A percentile compares a stretch with the other conserved stretches of the same genome.
Conservation (phyloP, 1,284 basidiomycete genomes). For the Omphalotus olearius region DNA sequence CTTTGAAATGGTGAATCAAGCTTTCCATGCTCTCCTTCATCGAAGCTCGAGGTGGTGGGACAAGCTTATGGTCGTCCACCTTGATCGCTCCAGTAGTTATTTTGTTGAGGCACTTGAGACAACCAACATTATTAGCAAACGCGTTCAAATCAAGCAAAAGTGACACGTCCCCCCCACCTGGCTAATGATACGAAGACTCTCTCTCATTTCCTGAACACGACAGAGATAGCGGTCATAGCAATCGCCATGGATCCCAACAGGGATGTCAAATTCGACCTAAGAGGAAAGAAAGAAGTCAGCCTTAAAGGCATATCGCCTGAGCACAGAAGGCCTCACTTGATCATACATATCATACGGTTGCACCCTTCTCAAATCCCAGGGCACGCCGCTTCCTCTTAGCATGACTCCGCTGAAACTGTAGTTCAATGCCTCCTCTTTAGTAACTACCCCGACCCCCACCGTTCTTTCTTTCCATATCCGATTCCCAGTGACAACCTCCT, state of each 20-base stretch:
- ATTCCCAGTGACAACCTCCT: slow-evolving; percentile 97
- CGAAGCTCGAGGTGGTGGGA: slow-evolving; percentile 92
- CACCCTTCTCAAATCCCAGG: slow-evolving; percentile 94
- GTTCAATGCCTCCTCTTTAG: slow-evolving; percentile 89
- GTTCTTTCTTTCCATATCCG: slow-evolving; percentile 98
- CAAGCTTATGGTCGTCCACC: slow-evolving; percentile 97
- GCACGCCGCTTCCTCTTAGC: slow-evolving; percentile 90
- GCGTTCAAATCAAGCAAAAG: too few relatives aligned
- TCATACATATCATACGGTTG: slow-evolving; percentile 97
- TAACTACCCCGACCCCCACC: slow-evolving; percentile 87
- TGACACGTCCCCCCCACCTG: slow-evolving; percentile 39
- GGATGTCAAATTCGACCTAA: slow-evolving; percentile 94
- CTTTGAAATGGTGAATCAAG: slow-evolving; percentile 98
- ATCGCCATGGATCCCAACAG: slow-evolving; percentile 95
- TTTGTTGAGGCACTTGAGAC: slow-evolving; percentile 84
- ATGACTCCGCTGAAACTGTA: slow-evolving; percentile 97
- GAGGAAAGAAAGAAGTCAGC: neutral
- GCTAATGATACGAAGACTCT: slow-evolving; percentile 87
- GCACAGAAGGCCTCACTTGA: slow-evolving; percentile 47
- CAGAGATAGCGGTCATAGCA: slow-evolving; percentile 97
- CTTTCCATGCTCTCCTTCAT: slow-evolving; percentile 99
- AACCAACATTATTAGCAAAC: neutral
- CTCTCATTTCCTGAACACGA: slow-evolving; percentile 97
- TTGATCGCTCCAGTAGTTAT: slow-evolving; percentile 93
- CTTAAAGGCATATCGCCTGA: neutral